Evolutionary conservation across 169 alveolate genomes (phyloP).

Genomic region (Plasmodium vivax): DNA sequence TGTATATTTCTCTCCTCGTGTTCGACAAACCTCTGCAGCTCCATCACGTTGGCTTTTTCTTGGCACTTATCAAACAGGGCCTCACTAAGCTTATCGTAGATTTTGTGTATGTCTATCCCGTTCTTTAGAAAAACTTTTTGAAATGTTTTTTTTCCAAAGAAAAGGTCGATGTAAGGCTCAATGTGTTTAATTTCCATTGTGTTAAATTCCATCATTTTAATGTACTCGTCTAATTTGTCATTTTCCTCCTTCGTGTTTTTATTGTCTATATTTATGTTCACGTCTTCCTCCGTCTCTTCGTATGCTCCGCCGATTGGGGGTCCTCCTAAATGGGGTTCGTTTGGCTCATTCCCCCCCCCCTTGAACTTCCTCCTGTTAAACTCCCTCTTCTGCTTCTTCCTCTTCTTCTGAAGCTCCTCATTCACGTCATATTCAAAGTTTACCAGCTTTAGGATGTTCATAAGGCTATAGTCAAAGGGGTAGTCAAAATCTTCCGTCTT

Average conservation of each 20-base stretch:
- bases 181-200: conserved; percentile 27
- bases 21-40: conserved; percentile 49
- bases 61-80: conserved; percentile 47
- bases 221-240: conserved; percentile 39
- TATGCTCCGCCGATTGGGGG: background rate
- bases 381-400: conserved; percentile 12
- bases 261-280: conserved; percentile 45
- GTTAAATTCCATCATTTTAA: conserved; percentile 34
- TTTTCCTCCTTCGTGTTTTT: conserved; percentile 63
- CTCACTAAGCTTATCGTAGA: conserved; percentile 5
- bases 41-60: conserved; percentile 51
- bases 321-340: background rate
- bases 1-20: conserved; percentile 21
- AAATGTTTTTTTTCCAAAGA: conserved; percentile 63
- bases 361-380: background rate
- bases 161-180: conserved; percentile 37
- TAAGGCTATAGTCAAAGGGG: conserved; percentile 62
- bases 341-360: background rate
- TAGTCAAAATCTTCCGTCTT: conserved; percentile 37
- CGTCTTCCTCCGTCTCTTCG: conserved; percentile 13
- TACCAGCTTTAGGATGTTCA: conserved; percentile 49
- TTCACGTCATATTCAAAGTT: conserved; percentile 73
- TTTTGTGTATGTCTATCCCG: conserved; percentile 41
- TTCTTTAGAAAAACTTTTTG: conserved; percentile 31
- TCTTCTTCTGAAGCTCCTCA: conserved; percentile 36